Percentiles rank a stretch among this genome's conserved stretches.
phyloP scores from a whole-genome alignment of 345 rosid species.

The Microthlaspi erraticum region DNA sequence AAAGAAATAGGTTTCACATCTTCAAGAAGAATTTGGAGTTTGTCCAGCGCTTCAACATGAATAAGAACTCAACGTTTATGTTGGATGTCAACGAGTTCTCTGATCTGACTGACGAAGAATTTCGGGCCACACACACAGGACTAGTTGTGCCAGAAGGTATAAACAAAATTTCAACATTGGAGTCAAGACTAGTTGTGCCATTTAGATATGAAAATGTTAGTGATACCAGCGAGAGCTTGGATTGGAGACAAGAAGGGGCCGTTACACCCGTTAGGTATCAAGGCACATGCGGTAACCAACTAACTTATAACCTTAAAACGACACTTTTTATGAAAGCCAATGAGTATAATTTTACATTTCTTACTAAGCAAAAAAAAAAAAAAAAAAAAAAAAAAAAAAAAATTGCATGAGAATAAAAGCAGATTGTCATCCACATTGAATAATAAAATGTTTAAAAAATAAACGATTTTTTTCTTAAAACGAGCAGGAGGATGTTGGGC shows the following conservation, averaged over 20 bases:
- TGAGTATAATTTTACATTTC: no score
- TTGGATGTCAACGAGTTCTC: slow-evolving; percentile 56
- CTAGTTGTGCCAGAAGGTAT: slow-evolving; percentile 30
- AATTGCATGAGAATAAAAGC: no score
- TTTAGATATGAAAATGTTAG: slow-evolving; percentile 44
- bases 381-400: no score
- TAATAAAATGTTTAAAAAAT: no score
- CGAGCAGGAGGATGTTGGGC: slow-evolving; percentile 63
- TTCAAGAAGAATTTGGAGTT: slow-evolving; percentile 54
- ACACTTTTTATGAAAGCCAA: no score
- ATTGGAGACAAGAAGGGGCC: slow-evolving; percentile 56
- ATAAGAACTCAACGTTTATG: slow-evolving; percentile 29
- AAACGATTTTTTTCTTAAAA: neutral
- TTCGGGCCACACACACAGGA: slow-evolving; percentile 44
- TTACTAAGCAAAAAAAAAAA: no score
- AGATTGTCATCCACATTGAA: no score
- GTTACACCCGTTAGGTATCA: slow-evolving; percentile 52
- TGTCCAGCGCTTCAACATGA: slow-evolving; percentile 48
- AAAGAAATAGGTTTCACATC: slow-evolving; percentile 42
- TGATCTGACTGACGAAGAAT: slow-evolving; percentile 57
- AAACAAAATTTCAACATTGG: neutral
- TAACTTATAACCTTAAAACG: no score
- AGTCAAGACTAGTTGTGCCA: neutral
- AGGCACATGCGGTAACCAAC: slow-evolving; percentile 50
- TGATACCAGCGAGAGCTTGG: slow-evolving; percentile 36